Percentiles rank a stretch among this genome's conserved stretches.
phyloP scores from a whole-genome alignment of 164 flowering plant genomes.

The Brasenia schreberi region DNA sequence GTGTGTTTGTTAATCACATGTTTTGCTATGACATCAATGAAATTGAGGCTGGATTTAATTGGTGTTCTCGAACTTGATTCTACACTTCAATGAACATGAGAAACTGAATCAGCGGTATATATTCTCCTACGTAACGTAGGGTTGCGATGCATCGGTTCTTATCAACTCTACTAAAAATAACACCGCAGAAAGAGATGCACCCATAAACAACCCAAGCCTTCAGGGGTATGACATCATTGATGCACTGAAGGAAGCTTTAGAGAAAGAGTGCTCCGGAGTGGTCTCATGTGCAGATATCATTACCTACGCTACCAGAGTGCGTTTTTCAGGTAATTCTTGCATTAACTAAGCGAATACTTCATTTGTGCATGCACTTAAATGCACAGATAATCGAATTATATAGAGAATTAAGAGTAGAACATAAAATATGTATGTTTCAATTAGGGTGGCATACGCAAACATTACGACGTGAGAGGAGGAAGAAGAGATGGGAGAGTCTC shows the following conservation, averaged over 20 bases:
- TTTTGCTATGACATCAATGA: too few relatives aligned
- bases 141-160: constrained; percentile 27
- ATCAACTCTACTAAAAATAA: constrained; percentile 12
- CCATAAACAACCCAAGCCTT: constrained; percentile 12
- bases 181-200: constrained; percentile 20
- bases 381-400: too few relatives aligned
- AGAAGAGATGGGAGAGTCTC: constrained; percentile 24
- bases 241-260: constrained; percentile 16
- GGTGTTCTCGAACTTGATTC: too few relatives aligned
- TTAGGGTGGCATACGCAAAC: constrained; percentile 8
- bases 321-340: constrained; percentile 10
- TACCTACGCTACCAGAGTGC: constrained; percentile 22
- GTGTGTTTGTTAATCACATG: not conserved
- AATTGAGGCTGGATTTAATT: too few relatives aligned
- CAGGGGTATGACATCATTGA: constrained; percentile 23
- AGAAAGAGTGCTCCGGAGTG: constrained; percentile 17
- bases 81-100: too few relatives aligned
- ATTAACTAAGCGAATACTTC: not conserved
- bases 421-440: not conserved
- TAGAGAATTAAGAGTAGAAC: too few relatives aligned
- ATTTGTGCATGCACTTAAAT: too few relatives aligned
- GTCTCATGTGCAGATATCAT: constrained; percentile 30
- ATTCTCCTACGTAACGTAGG: constrained; percentile 6
- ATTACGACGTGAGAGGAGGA: constrained; percentile 20
- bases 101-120: too few relatives aligned